Conservation (phyloP, 2,329 filamentous ascomycete species). For the Ophiocordyceps camponoti-floridani region DNA sequence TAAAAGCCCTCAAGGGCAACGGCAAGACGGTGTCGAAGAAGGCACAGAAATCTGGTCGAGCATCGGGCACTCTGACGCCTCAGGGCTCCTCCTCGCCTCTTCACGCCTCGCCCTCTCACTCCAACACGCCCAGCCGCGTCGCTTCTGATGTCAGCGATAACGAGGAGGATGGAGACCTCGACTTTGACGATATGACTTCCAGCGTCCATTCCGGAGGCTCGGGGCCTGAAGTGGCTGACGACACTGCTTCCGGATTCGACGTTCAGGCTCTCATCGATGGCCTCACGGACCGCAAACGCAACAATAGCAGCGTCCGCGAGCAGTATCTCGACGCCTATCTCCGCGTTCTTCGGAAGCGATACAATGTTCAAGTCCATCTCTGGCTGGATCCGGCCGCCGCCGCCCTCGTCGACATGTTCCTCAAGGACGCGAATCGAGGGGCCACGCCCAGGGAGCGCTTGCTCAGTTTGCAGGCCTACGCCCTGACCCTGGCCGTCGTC, state of each 20-base stretch:
- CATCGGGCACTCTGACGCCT: conserved; percentile 39
- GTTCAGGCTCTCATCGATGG: conserved; percentile 46
- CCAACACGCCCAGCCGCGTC: conserved; percentile 41
- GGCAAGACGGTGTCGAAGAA: conserved; percentile 57
- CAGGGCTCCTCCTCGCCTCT: conserved; percentile 42
- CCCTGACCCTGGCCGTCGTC: conserved; percentile 48
- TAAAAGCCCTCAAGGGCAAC: conserved; percentile 51
- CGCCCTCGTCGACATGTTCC: conserved; percentile 43
- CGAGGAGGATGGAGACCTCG: conserved; percentile 22
- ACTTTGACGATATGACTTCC: conserved; percentile 24
- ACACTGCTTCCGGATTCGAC: conserved; percentile 47
- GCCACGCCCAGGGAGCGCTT: conserved; percentile 50
- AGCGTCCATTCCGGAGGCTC: conserved; percentile 23
- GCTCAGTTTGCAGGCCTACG: conserved; percentile 53
- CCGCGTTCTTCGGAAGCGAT: conserved; percentile 34
- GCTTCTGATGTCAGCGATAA: conserved; percentile 42
- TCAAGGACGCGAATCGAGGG: conserved; percentile 53
- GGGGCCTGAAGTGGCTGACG: conserved; percentile 38
- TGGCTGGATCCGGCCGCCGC: conserved; percentile 38
- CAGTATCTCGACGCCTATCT: conserved; percentile 15
- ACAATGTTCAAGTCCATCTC: conserved; percentile 5
- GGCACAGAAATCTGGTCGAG: conserved; percentile 38
- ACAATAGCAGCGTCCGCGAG: conserved; percentile 53
- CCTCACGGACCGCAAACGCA: conserved; percentile 59
- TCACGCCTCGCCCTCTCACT: conserved; percentile 37